A percentile compares a stretch with the other conserved stretches of the same genome.
phyloP scores from a whole-genome alignment of 768 basidiomycete genomes.

The Pleurotus eryngii region DNA sequence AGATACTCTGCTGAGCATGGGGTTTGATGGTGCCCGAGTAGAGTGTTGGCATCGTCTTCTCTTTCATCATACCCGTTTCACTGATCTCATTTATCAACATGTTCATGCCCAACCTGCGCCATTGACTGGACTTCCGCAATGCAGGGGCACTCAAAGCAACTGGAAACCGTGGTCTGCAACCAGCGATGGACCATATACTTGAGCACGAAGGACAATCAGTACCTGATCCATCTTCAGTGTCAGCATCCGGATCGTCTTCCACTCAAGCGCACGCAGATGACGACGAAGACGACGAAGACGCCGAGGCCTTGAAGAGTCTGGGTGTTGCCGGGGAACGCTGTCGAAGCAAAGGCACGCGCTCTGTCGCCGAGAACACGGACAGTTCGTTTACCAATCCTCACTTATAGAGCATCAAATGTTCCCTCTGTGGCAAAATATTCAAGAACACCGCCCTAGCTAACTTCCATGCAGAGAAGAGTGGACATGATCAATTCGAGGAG shows the following conservation, averaged over 20 bases:
- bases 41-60: conserved; percentile 60
- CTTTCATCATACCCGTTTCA: neutral
- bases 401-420: conserved; percentile 76
- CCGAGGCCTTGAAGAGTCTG: conserved; percentile 55
- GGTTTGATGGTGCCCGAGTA: conserved; percentile 79
- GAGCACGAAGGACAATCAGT: conserved; percentile 76
- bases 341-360: conserved; percentile 58
- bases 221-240: conserved; percentile 54
- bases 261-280: conserved; percentile 17
- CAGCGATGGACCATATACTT: conserved; percentile 86
- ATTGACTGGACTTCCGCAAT: neutral
- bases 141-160: conserved; percentile 90
- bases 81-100: too few species aligned
- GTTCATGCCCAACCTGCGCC: too few species aligned
- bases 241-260: conserved; percentile 25
- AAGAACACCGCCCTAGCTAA: conserved; percentile 83
- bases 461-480: conserved; percentile 92
- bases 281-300: conserved; percentile 73
- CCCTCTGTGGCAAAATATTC: conserved; percentile 84
- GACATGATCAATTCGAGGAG: conserved; percentile 95
- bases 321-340: conserved; percentile 30
- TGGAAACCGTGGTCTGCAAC: conserved; percentile 79
- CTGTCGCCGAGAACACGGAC: neutral
- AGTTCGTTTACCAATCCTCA: neutral
- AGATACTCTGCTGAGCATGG: conserved; percentile 79